A percentile compares a stretch with the other conserved stretches of the same genome.
These are phyloP conservation scores for Colletotrichum tabaci DNA, from an alignment of 2,329 filamentous ascomycete species.

Conservation along the genomic window DNA sequence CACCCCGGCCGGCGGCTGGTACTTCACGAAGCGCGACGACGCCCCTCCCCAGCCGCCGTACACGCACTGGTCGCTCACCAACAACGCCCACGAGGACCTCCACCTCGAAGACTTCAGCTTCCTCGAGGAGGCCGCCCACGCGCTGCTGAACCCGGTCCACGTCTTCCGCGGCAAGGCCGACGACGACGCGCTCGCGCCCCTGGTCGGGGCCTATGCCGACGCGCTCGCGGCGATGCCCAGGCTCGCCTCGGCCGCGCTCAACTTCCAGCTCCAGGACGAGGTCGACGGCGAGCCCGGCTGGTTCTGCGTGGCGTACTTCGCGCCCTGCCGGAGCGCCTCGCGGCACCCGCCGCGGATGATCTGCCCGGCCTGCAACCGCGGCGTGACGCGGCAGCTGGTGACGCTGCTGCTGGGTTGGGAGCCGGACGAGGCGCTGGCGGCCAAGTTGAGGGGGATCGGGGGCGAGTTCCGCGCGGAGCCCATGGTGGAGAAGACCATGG, in stretches of 20 bases:
- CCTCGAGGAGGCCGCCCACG: conserved; percentile 1
- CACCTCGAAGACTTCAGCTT: conserved; percentile 2
- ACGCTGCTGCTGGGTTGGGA: conserved; percentile 4
- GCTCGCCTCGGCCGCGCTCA: not conserved
- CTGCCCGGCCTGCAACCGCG: not conserved
- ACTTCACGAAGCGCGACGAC: conserved; percentile 2
- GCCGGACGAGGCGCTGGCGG: not conserved
- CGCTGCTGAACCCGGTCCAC: not conserved
- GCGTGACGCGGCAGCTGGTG: conserved; percentile 7
- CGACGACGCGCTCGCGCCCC: not conserved
- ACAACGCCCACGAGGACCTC: not conserved
- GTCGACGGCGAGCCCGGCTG: conserved; percentile 7
- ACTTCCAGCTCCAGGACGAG: conserved; percentile 11
- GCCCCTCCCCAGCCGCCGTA: not conserved
- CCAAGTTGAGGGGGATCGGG: not conserved
- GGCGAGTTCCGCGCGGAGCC: not conserved
- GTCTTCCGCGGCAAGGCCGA: conserved; percentile 6
- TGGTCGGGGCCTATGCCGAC: conserved; percentile 2
- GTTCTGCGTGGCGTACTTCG: conserved; percentile 10
- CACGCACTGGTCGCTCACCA: not conserved
- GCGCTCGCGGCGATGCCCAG: conserved; percentile 5
- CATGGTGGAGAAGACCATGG: conserved; percentile 10
- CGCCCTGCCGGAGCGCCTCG: not conserved
- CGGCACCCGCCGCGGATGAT: not conserved
- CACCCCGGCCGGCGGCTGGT: not conserved